Base-by-base conservation (phyloP, 176 grass and related monocot species). In the Puccinellia tenuiflora region DNA sequence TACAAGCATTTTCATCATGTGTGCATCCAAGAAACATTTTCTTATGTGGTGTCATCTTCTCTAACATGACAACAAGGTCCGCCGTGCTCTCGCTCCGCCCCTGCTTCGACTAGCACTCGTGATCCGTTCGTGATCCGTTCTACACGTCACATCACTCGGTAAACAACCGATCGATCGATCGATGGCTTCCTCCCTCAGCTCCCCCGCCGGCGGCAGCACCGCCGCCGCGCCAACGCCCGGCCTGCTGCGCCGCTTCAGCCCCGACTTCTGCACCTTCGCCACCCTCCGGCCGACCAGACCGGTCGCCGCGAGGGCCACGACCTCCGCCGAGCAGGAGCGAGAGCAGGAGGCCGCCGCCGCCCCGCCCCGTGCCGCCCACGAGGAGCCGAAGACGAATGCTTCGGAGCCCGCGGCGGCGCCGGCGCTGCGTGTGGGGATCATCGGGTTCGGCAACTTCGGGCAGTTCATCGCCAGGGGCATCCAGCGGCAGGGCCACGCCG, bases 381-480 rank as follows among this genome's bases (percentile, higher is more conserved):
- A 84, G n/a, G 17, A 62, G 22, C n/a, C 57, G 60, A 28, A 4
- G 8, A 21, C 17, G 2, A 3, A 50, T 2, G 2, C 13, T 0
- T 5, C 29, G 5, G 24, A 30, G 13, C 7, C 77, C 5, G 1
- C 51, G 45, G 16, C 25, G 2, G 13, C 5, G 20, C 48, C 12
- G 8, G 20, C 53, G 28, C 80, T 88, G 72, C 70, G 71, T 20
- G 73, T 94, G 10, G 90, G 82, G 18, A 94, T 94, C 46, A 55
- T 90, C 6, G 92, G 87, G 25, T 94, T 94, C 45, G 82, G 87
- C 20, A 94, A 92, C 61, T 94, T 94, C 28, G 90, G 87, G 7
- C 92, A 90, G 68, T 92, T 94, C 78, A 88, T 92, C 54, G 85
- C 92, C 6, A 26, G 29, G 17, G 92, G 92, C n/a, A 75, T 94